Percentiles rank a stretch among this genome's conserved stretches.
Evolutionary conservation across 108 stramenopile species (phyloP).

Genomic region (Conticribra weissflogii): DNA sequence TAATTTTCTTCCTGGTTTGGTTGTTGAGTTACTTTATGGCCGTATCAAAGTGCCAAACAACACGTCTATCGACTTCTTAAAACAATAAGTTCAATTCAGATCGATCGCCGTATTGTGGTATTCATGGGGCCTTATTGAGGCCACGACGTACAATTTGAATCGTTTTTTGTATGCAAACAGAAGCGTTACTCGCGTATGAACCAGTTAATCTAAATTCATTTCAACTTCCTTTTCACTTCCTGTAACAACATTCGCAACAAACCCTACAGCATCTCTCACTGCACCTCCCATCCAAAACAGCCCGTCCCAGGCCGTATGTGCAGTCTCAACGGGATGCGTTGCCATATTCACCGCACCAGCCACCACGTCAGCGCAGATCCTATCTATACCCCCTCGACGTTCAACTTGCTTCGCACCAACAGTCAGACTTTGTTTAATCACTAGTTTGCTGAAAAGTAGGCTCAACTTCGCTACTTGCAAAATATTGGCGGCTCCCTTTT

Average conservation of each 20-base stretch:
- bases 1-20: no score
- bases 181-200: no score
- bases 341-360: constrained; percentile 63
- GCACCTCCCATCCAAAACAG: constrained; percentile 57
- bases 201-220: constrained; percentile 19
- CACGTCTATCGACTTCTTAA: no score
- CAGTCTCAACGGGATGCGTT: constrained; percentile 78
- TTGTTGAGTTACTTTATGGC: no score
- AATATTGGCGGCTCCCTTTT: constrained; percentile 66
- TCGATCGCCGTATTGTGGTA: no score
- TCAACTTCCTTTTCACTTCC: constrained; percentile 10
- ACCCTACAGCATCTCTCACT: constrained; percentile 36
- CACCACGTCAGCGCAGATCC: constrained; percentile 58
- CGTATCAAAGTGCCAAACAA: no score
- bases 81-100: no score
- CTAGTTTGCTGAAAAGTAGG: constrained; percentile 55
- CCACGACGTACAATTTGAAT: no score
- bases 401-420: constrained; percentile 70
- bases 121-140: no score
- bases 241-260: constrained; percentile 36
- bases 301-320: constrained; percentile 65
- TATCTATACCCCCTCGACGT: constrained; percentile 72
- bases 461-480: constrained; percentile 63
- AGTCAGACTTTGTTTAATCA: constrained; percentile 59
- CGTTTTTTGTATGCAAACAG: no score